Evolutionary conservation across 306 rosid species (phyloP).

Genomic region (Sophora flavescens): DNA sequence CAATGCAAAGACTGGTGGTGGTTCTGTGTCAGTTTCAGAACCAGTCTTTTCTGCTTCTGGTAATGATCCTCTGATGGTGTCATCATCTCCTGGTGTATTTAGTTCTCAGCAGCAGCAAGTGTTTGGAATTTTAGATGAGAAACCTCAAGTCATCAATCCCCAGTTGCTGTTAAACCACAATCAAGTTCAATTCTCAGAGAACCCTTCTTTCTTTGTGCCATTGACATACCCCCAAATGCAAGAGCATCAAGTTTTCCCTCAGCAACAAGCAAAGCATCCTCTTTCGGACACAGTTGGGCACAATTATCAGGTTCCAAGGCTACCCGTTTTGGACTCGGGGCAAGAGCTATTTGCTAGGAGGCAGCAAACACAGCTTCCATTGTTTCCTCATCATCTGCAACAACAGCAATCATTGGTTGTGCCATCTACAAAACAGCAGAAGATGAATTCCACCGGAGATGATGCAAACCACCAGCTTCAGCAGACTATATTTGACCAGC

Average conservation of each 20-base stretch:
- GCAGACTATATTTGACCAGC: constrained; percentile 77
- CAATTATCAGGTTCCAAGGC: constrained; percentile 57
- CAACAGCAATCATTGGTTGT: constrained; percentile 64
- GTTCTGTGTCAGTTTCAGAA: constrained; percentile 38
- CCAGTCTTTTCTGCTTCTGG: constrained; percentile 52
- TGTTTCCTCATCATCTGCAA: constrained; percentile 70
- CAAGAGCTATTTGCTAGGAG: constrained; percentile 60
- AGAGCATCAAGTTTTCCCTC: constrained; percentile 66
- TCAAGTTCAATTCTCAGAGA: constrained; percentile 68
- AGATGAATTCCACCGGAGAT: constrained; percentile 58
- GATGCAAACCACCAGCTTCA: constrained; percentile 76
- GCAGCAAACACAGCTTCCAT: constrained; percentile 69
- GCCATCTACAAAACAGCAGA: constrained; percentile 57
- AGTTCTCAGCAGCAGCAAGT: constrained; percentile 58
- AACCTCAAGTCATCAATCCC: constrained; percentile 74
- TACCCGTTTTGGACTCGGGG: constrained; percentile 57
- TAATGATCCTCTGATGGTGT: constrained; percentile 49
- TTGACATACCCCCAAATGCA: constrained; percentile 66
- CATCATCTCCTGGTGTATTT: constrained; percentile 58
- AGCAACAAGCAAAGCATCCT: constrained; percentile 68
- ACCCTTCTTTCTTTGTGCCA: constrained; percentile 79
- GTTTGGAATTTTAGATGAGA: constrained; percentile 68
- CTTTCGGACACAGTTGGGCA: constrained; percentile 58
- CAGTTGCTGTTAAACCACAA: constrained; percentile 67
- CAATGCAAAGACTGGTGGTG: constrained; percentile 41